phyloP scores from a whole-genome alignment of 352 stramenopile genomes.

The Phytophthora meadii region DNA sequence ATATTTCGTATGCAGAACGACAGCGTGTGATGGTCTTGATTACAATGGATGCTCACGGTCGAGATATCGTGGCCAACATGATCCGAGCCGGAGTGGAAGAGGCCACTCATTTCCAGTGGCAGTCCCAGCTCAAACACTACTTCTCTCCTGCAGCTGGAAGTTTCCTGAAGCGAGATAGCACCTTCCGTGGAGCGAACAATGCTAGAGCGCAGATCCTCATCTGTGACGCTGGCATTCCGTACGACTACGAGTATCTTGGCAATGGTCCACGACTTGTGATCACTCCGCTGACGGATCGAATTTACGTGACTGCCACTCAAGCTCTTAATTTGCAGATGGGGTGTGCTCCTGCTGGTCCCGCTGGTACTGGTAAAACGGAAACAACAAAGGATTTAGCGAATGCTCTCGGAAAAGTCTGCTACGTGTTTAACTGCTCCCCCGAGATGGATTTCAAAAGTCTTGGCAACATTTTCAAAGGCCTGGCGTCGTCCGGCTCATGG shows the following conservation, averaged over 20 bases:
- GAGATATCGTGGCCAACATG: slow-evolving; percentile 97
- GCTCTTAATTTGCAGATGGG: slow-evolving; percentile 94
- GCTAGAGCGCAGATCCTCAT: slow-evolving; percentile 90
- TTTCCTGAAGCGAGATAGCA: slow-evolving; percentile 92
- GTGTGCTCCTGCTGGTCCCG: slow-evolving; percentile 80
- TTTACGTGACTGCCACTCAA: slow-evolving; percentile 96
- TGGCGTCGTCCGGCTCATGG: slow-evolving; percentile 95
- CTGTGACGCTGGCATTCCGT: slow-evolving; percentile 93
- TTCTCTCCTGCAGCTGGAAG: slow-evolving; percentile 88
- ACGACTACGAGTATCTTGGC: slow-evolving; percentile 97
- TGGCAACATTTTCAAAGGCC: slow-evolving; percentile 97
- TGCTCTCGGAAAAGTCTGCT: slow-evolving; percentile 95
- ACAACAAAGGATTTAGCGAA: slow-evolving; percentile 96
- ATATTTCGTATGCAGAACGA: slow-evolving; percentile 93
- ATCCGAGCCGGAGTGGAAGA: slow-evolving; percentile 90
- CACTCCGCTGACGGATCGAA: slow-evolving; percentile 95
- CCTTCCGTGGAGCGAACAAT: slow-evolving; percentile 85
- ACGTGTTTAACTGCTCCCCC: slow-evolving; percentile 96
- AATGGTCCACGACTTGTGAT: slow-evolving; percentile 96
- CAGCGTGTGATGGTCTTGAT: slow-evolving; percentile 96
- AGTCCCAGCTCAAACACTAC: slow-evolving; percentile 96
- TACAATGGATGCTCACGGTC: slow-evolving; percentile 95
- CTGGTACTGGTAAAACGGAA: slow-evolving; percentile 95
- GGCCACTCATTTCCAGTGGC: slow-evolving; percentile 92
- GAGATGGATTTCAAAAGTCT: slow-evolving; percentile 97